Base-by-base conservation (phyloP, 2,329 filamentous ascomycete genomes). In the Monosporascus sp. region DNA sequence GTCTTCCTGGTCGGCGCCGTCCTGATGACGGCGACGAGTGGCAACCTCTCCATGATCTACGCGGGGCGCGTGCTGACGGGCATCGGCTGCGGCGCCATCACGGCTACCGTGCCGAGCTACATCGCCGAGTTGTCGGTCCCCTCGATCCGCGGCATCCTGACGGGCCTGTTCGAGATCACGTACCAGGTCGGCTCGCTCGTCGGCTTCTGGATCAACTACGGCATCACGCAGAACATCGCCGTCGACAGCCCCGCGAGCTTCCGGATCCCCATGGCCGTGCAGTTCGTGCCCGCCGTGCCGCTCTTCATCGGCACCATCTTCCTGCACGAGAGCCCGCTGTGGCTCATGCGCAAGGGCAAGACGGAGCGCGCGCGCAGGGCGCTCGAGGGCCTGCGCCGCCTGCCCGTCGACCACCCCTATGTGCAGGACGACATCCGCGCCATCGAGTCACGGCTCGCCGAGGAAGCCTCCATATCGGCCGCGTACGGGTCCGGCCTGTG, bases 91-190 rank as follows among this genome's bases (percentile, higher is more conserved):
- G 81, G 80, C n/a, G 65, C 80, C 41, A 73, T 82, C 61, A 79
- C 75, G 8, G 81, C 80, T 61, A 80, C 78, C 6, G 79, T 86
- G 3, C 84, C 83, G 3, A 76, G 82, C 37, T 87, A 87, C 63
- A 82, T 85, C 53, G 79, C 82, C 9, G 84, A 87, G 63, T 77
- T 81, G 51, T 81, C 83, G 0, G 75, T 81, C 58, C 75, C 82
- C 0, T 77, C 77, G 2, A 82, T 78, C 50, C 76, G 83, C 60
- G 82, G 82, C 59, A 70, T 81, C 25, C 75, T 83, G 3, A 80
- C 80, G 6, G 80, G 80, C 15, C 64, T 81, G 27, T 80, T 74
- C 58, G 72, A 75, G 55, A 69, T 82, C 8, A 75, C 78, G 0
- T 81, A 81, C 55, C 80, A 83, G 56, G 75, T 78, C 6, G 80